A percentile compares a stretch with the other conserved stretches of the same genome.
Evolutionary conservation across 73 alveolate genomes (phyloP).

Genomic region (Tetrahymena malaccensis): DNA sequence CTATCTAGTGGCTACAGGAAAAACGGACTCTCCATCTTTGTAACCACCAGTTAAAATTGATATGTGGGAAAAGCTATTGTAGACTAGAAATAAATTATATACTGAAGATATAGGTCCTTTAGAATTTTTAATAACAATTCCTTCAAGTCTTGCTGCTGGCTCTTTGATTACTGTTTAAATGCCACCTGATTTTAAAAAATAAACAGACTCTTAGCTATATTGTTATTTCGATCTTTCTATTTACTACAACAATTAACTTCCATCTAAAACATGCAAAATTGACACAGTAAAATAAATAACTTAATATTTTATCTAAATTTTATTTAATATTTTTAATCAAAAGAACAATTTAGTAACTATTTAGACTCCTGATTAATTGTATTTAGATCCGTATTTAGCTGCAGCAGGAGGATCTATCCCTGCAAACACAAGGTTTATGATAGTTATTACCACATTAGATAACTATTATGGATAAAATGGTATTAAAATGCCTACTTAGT

Average conservation of each 20-base stretch:
- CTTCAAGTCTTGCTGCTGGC: conserved; percentile 9
- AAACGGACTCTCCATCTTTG: conserved; percentile 3
- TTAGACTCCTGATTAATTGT: not conserved
- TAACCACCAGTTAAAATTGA: not conserved
- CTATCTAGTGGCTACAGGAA: conserved; percentile 13
- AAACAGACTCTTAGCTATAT: conserved; percentile 3
- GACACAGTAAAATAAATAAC: not conserved
- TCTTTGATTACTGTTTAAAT: not conserved
- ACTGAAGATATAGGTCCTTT: not conserved
- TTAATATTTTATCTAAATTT: not conserved
- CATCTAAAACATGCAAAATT: not conserved
- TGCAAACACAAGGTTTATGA: not conserved
- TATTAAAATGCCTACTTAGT: not conserved
- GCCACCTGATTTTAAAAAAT: not conserved
- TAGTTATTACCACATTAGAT: not conserved
- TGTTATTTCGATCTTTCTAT: conserved; percentile 6
- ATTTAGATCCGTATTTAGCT: not conserved
- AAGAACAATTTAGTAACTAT: not conserved
- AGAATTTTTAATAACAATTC: conserved; percentile 9
- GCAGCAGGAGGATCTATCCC: not conserved
- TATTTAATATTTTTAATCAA: not conserved
- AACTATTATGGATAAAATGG: not conserved
- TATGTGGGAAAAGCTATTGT: conserved; percentile 14
- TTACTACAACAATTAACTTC: not conserved
- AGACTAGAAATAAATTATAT: conserved; percentile 9